A percentile compares a stretch with the other conserved stretches of the same genome.
Conservation (phyloP, 768 basidiomycete species). For the Boletus bicolor region DNA sequence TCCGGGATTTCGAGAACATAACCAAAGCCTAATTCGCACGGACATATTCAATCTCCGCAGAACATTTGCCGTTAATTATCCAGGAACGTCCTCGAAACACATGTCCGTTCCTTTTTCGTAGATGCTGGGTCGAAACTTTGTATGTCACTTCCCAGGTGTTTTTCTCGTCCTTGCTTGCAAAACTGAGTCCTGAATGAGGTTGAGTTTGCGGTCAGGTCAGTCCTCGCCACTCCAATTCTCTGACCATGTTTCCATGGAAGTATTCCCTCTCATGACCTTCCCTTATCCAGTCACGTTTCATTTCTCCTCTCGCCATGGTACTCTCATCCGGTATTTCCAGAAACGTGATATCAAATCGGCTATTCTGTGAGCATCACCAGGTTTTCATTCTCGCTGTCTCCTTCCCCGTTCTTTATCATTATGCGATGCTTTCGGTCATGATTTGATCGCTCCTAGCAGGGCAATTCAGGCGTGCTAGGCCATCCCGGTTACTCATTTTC, state of each 20-base stretch:
- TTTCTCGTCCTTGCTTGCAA: background rate
- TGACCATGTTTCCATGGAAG: conserved; percentile 23
- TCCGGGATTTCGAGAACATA: conserved; percentile 40
- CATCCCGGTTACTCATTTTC: conserved; percentile 21
- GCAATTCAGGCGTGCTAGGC: conserved; percentile 19
- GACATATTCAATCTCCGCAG: conserved; percentile 33
- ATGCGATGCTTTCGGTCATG: conserved; percentile 28
- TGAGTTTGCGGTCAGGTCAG: background rate
- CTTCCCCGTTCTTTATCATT: conserved; percentile 25
- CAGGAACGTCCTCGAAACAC: conserved; percentile 32
- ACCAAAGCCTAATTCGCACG: conserved; percentile 36
- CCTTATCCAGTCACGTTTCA: conserved; percentile 23
- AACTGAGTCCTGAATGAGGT: background rate
- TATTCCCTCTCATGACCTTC: conserved; percentile 2
- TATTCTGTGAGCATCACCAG: conserved; percentile 32
- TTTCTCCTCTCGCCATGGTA: conserved; percentile 1
- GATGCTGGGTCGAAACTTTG: conserved; percentile 19
- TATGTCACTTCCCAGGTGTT: conserved; percentile 11
- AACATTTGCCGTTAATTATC: conserved; percentile 28
- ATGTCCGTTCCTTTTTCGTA: conserved; percentile 22
- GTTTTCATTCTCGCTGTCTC: conserved; percentile 22
- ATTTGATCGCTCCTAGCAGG: conserved; percentile 30
- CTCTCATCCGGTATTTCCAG: conserved; percentile 28
- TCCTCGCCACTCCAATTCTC: background rate
- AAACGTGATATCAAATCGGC: conserved; percentile 32